These are phyloP conservation scores for Candida insectalens DNA, from an alignment of 805 yeast genomes.

Conservation along the genomic window DNA sequence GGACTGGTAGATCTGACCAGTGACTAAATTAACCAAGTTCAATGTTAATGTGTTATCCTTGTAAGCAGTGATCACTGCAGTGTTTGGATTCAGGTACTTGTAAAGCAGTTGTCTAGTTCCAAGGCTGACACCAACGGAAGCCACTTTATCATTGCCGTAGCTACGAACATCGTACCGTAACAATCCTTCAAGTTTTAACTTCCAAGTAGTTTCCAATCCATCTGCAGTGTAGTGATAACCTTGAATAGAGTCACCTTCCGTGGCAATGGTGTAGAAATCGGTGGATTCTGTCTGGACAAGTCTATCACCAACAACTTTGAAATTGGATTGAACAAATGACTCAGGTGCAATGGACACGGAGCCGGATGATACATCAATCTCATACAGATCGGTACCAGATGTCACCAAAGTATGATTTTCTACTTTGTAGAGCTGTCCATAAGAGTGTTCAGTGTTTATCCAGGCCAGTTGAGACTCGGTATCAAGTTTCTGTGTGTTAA, in stretches of 20 bases:
- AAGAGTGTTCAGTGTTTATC: constrained; percentile 16
- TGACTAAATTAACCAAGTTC: constrained; percentile 53
- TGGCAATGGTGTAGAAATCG: constrained; percentile 9
- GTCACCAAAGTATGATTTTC: constrained; percentile 4
- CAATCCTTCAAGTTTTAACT: constrained; percentile 24
- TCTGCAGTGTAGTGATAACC: constrained; percentile 8
- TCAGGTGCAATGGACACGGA: background rate
- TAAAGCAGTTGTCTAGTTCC: constrained; percentile 68
- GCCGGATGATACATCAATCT: background rate
- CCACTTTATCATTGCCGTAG: constrained; percentile 29
- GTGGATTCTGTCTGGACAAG: constrained; percentile 8
- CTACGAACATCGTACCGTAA: constrained; percentile 31
- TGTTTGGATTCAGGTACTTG: constrained; percentile 74
- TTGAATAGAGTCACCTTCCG: constrained; percentile 4
- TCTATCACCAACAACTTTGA: background rate
- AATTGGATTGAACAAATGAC: background rate
- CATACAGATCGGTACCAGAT: background rate
- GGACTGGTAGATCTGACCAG: constrained; percentile 49
- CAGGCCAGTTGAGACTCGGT: constrained; percentile 21
- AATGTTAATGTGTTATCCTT: constrained; percentile 28
- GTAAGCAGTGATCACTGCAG: constrained; percentile 39
- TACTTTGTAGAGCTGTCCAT: constrained; percentile 5
- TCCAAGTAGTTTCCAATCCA: constrained; percentile 13
- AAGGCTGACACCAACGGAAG: constrained; percentile 59
- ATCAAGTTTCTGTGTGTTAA: constrained; percentile 28